Base-by-base conservation (phyloP, 352 stramenopile genomes). In the Phytopythium boreale region DNA sequence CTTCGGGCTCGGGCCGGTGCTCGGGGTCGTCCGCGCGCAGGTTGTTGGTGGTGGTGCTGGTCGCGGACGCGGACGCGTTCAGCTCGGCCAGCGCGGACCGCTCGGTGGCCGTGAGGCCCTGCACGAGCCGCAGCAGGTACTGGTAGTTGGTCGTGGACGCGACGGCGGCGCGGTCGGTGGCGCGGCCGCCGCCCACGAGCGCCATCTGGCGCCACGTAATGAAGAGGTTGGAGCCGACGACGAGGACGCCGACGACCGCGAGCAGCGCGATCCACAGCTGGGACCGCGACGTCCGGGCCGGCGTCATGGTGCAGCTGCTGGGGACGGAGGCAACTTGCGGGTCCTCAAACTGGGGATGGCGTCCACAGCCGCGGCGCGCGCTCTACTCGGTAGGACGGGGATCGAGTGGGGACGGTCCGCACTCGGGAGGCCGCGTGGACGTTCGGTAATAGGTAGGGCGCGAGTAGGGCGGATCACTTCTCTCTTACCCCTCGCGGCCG, bases 211-310 rank as follows among this genome's bases (percentile, higher is more conserved):
- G 62, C 71, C 71, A 79, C 14, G 71, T 76, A 37, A 76, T 63
- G 26, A 79, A 50, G 27, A 79, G 37, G 60, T 79, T 65, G 55
- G 65, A 69, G 19, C 75, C 51, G 41, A 79, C 71, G 53, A 67
- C 58, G n/a, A 79, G 49, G 31, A 79, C 60, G 63, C 68, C 62
- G 34, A 56, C 65, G 39, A 31, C 65, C 47, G 74, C 55, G 29
- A 75, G 62, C 52, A 67, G 31, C 20, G 68, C 49, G 55, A 79
- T 68, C 68, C 68, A 79, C n/a, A 65, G 71, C 27, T 62, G 56
- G 29, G 52, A 46, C 10, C 52, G 52, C 71, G 71, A 50, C 59
- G 56, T 17, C 47, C 63, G 49, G n/a, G 56, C 55, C 24, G 61
- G 62, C 4, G 60, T 47, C 71, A 75, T 77, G 37, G 17, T 34